Conservation (phyloP, 1,139 yeast genomes). For the Barnettozyma hawaiiensis region DNA sequence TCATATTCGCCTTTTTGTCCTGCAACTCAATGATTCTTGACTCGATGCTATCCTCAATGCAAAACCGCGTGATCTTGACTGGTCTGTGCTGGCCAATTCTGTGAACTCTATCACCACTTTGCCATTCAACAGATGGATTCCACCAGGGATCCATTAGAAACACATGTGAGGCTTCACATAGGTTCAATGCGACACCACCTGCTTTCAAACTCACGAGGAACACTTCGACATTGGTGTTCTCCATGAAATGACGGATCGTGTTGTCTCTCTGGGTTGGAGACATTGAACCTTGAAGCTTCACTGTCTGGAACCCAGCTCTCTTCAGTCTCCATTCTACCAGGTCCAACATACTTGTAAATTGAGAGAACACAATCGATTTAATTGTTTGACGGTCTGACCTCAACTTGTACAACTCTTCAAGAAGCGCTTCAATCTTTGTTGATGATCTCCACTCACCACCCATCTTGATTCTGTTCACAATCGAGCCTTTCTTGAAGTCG, state of each 20-base stretch:
- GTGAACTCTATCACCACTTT: constrained; percentile 96
- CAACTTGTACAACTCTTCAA: constrained; percentile 83
- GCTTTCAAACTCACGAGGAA: constrained; percentile 93
- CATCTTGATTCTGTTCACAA: constrained; percentile 83
- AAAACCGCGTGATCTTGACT: constrained; percentile 84
- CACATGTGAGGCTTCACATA: constrained; percentile 96
- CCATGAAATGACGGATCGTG: constrained; percentile 87
- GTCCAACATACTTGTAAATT: constrained; percentile 94
- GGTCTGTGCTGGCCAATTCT: constrained; percentile 96
- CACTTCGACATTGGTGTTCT: constrained; percentile 85
- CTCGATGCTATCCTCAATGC: constrained; percentile 95
- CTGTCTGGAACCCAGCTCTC: constrained; percentile 91
- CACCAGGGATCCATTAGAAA: constrained; percentile 98
- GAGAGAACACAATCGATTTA: constrained; percentile 93
- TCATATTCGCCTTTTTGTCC: constrained; percentile 97
- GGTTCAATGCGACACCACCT: constrained; percentile 95
- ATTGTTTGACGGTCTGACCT: constrained; percentile 85
- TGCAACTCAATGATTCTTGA: constrained; percentile 92
- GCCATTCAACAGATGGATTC: constrained; percentile 99
- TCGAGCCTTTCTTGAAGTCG: constrained; percentile 68
- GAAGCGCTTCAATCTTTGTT: constrained; percentile 92
- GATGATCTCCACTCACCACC: constrained; percentile 72
- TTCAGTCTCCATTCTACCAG: constrained; percentile 91
- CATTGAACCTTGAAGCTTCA: constrained; percentile 93
- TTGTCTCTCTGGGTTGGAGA: constrained; percentile 92